These are phyloP conservation scores for Venturia carpophila DNA, from an alignment of 2,329 filamentous ascomycete species.

Conservation along the genomic window DNA sequence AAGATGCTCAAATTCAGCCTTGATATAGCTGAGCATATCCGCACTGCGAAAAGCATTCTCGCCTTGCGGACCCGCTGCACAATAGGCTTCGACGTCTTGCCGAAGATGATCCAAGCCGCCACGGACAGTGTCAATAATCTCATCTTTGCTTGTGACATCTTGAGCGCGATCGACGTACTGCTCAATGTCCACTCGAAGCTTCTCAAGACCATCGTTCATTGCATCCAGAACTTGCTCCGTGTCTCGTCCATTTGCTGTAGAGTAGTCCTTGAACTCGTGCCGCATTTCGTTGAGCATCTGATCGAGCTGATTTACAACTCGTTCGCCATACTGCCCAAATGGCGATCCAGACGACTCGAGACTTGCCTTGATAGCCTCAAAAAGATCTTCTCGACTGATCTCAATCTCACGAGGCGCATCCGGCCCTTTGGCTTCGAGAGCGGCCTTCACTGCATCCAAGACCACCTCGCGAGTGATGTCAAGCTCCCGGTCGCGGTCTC, in stretches of 20 bases:
- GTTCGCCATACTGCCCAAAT: constrained; percentile 47
- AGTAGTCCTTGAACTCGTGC: constrained; percentile 66
- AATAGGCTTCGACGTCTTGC: constrained; percentile 49
- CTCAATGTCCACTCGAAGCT: constrained; percentile 72
- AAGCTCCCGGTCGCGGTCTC: constrained; percentile 22
- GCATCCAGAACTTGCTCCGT: constrained; percentile 85
- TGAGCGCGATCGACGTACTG: constrained; percentile 66
- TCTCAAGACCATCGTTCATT: constrained; percentile 79
- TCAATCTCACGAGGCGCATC: constrained; percentile 37
- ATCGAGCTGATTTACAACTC: constrained; percentile 53
- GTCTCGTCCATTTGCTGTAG: constrained; percentile 68
- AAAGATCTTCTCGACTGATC: constrained; percentile 45
- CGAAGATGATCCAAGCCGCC: constrained; percentile 58
- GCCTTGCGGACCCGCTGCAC: constrained; percentile 36
- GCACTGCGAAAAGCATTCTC: constrained; percentile 35
- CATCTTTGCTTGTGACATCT: constrained; percentile 64
- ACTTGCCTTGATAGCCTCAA: constrained; percentile 51
- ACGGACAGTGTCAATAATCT: constrained; percentile 63
- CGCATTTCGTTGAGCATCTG: constrained; percentile 54
- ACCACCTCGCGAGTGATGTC: constrained; percentile 48
- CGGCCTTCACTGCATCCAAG: constrained; percentile 51
- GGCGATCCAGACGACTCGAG: constrained; percentile 47
- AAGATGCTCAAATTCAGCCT: constrained; percentile 52
- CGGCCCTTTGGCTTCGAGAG: constrained; percentile 38
- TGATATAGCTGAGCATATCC: constrained; percentile 45